phyloP scores from a whole-genome alignment of 140 eudicot genomes.

The Anethum foeniculum region DNA sequence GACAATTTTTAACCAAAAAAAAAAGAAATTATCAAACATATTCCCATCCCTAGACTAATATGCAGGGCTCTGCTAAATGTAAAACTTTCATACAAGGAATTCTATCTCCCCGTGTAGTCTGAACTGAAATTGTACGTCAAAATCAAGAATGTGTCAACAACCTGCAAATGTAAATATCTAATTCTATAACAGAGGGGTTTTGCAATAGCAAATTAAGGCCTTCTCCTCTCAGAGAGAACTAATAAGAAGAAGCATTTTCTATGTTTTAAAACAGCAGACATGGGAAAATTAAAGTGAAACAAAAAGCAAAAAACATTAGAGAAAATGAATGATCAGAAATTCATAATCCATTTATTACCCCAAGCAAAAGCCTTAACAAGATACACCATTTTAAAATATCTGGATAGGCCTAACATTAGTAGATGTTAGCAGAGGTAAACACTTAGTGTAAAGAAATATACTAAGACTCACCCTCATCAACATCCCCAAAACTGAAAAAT shows the following conservation, averaged over 20 bases:
- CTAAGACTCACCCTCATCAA: slow-evolving; percentile 43
- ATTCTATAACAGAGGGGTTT: not conserved
- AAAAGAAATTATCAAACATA: too few species aligned
- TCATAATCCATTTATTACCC: not conserved
- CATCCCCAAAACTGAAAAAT: slow-evolving; percentile 74
- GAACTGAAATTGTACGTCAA: not conserved
- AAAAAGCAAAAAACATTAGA: not conserved
- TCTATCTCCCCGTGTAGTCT: not conserved
- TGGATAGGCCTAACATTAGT: not conserved
- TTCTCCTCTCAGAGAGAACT: not conserved
- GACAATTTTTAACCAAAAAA: not conserved
- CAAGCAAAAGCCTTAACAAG: not conserved
- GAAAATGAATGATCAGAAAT: not conserved
- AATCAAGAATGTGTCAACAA: not conserved
- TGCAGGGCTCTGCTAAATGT: not conserved
- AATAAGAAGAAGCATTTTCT: not conserved
- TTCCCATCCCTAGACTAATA: too few species aligned
- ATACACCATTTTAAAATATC: not conserved
- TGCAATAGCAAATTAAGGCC: not conserved
- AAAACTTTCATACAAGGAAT: not conserved
- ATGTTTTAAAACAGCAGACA: not conserved
- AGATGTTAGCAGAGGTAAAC: not conserved
- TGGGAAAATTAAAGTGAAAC: not conserved
- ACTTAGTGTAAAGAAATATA: not conserved
- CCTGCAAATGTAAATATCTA: not conserved